Base-by-base conservation (phyloP, 257 asterid species). In the Henckelia pumila region DNA sequence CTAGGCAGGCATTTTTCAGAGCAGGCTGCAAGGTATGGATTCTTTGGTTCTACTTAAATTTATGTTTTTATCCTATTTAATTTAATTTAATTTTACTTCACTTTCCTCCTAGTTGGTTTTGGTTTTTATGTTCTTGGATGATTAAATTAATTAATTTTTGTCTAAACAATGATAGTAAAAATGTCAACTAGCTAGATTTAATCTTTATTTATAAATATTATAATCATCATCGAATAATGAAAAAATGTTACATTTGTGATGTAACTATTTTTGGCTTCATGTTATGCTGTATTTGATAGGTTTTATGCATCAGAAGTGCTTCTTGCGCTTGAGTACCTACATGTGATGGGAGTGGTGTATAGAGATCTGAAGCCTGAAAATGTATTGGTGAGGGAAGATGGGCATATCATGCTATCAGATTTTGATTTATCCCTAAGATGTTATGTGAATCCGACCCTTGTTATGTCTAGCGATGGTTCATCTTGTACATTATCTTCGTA, bases 261-360 rank as follows among this genome's bases (percentile, higher is more conserved):
- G 14, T 35, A 9, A 50, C 8, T n/a, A 22, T 61, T 24, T 28
- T 14, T 30, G 49, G 55, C 22, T 35, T 67, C 33, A 14, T 64
- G 28, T 47, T 4, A 29, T 75, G 10, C 44, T 66, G 29, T 58
- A 23, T 29, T 76, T 67, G 68, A 57, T 71, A 93, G 98, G 74
- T 93, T 93, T 77, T 93, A 93, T 55, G 98, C 86, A 59, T 82
- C 95, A 24, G 95, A 92, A 81, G 93, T 92, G 76, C 83, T 93
- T 40, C 94, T 93, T 55, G 96, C 97, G 6, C 87, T 92, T 0
- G 98, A 92, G 73, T 92, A 92, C 65, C 73, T 92, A 14, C 98
- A 92, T 66, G 88, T 92, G 98, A 89, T 92, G 97, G 98, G 98
- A 6, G 97, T 92, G 52, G 86, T 92, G 13, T 92, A 92, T 72